Base-by-base conservation (phyloP, 2,329 filamentous ascomycete genomes). In the Exophiala calicioides region DNA sequence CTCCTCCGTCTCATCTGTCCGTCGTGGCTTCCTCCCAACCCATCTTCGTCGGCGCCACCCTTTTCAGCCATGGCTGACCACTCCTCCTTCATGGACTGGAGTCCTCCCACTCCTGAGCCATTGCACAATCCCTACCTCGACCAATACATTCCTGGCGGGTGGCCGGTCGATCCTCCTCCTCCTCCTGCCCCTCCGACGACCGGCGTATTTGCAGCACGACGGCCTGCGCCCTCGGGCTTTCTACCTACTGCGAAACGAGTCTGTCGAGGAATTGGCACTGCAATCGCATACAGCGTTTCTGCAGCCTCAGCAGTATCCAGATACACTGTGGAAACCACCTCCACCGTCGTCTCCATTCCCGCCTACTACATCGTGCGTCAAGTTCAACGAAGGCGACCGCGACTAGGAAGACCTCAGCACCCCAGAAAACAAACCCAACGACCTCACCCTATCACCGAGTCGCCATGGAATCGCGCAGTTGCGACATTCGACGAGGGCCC, bases 51-150 rank as follows among this genome's bases (percentile, higher is more conserved):
- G n/a, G n/a, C 4, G 4, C 19, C 21, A 13, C 27, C 16, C 3
- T 40, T 20, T n/a, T n/a, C 50, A 55, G 47, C 46, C 38, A 55
- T 55, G 53, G 53, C 50, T 48, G 53, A 55, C 52, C 10, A 26
- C 21, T 52, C 47, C n/a, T 52, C 45, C 32, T 42, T 48, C 42
- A 55, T 55, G 53, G 53, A 55, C 46, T 55, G 53, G 53, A 35
- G 21, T 42, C 50, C 53, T 47, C 33, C 47, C 7, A 53, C 50
- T 34, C 50, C 53, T 24, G 19, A 26, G 20, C 50, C 50, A 26
- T 18, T 15, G 2, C 31, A 43, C 43, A 45, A 53, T 31, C 53
- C 53, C 4, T 55, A 55, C 21, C 39, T 45, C 23, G 35, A 20
- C 19, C 26, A 44, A 13, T 53, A 55, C 35, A 37, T 55, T 8